These are phyloP conservation scores for Tolypocladium tundrense DNA, from an alignment of 2,329 filamentous ascomycete species.

Conservation along the genomic window DNA sequence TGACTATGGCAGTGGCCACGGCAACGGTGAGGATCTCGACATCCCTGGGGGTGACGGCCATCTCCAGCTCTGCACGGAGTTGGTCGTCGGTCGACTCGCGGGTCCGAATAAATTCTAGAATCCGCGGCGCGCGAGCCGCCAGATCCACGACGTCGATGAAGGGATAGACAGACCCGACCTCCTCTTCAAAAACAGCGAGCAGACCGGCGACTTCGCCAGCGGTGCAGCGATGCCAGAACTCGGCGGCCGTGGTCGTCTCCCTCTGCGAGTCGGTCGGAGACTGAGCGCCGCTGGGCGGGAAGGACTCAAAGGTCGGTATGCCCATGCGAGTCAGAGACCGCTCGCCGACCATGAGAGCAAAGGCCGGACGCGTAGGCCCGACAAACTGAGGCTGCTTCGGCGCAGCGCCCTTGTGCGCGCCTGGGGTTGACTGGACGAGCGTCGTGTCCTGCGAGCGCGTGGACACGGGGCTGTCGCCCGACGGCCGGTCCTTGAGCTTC, in stretches of 20 bases:
- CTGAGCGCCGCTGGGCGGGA: conserved; percentile 12
- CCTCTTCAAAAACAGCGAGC: conserved; percentile 26
- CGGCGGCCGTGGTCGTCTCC: conserved; percentile 4
- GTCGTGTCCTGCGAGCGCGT: conserved; percentile 6
- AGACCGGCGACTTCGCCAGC: conserved; percentile 19
- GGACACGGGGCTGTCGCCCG: conserved; percentile 4
- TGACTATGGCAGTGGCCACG: conserved; percentile 19
- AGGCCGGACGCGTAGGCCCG: conserved; percentile 24
- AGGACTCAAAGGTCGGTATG: conserved; percentile 16
- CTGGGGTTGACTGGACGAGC: conserved; percentile 8
- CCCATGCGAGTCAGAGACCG: conserved; percentile 24
- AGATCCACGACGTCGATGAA: conserved; percentile 20
- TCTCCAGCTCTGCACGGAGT: background rate
- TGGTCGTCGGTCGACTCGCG: background rate
- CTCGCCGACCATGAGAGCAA: conserved; percentile 23
- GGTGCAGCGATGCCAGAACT: conserved; percentile 14
- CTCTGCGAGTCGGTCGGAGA: conserved; percentile 8
- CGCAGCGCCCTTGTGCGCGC: conserved; percentile 8
- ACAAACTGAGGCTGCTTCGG: conserved; percentile 25
- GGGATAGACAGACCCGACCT: conserved; percentile 26
- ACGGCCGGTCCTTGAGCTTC: conserved; percentile 13
- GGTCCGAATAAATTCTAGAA: conserved; percentile 13
- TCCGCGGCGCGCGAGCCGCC: conserved; percentile 12
- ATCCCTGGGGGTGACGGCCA: conserved; percentile 12
- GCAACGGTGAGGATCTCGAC: conserved; percentile 23